Percentiles rank a stretch among this genome's conserved stretches.
Conservation (phyloP, 805 yeast genomes). For the Pichia phayaonensis region DNA sequence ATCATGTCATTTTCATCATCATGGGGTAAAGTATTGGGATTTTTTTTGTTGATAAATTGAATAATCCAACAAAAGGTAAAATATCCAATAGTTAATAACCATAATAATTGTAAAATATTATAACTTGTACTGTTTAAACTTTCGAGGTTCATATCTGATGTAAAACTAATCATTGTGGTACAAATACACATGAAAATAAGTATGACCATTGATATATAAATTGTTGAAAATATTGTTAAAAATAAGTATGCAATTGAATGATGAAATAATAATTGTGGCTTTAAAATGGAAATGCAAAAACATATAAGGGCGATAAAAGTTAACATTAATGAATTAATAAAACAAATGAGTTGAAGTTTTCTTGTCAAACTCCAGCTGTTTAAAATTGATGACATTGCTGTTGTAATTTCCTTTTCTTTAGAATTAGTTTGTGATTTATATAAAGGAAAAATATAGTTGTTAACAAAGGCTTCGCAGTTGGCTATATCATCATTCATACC, state of each 20-base stretch:
- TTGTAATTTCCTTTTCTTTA: constrained; percentile 1
- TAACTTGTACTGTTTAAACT: constrained; percentile 3
- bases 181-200: neutral
- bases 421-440: constrained; percentile 2
- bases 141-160: neutral
- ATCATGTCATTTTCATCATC: neutral
- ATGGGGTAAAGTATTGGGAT: neutral
- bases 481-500: neutral
- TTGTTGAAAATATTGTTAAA: neutral
- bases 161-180: neutral
- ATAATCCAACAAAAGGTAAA: constrained; percentile 1
- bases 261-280: neutral
- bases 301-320: neutral
- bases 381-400: constrained; percentile 1
- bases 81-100: neutral
- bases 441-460: constrained; percentile 11
- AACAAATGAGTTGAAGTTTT: constrained; percentile 4
- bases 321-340: constrained; percentile 2
- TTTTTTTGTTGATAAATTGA: neutral
- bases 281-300: neutral
- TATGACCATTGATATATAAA: neutral
- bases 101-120: neutral
- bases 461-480: constrained; percentile 3
- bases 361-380: constrained; percentile 1
- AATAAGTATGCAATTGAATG: neutral